Evolutionary conservation across 148 eudicot species (phyloP), one percentile per base, ranked within the genome.

Genomic region (Camellia sinensis): DNA sequence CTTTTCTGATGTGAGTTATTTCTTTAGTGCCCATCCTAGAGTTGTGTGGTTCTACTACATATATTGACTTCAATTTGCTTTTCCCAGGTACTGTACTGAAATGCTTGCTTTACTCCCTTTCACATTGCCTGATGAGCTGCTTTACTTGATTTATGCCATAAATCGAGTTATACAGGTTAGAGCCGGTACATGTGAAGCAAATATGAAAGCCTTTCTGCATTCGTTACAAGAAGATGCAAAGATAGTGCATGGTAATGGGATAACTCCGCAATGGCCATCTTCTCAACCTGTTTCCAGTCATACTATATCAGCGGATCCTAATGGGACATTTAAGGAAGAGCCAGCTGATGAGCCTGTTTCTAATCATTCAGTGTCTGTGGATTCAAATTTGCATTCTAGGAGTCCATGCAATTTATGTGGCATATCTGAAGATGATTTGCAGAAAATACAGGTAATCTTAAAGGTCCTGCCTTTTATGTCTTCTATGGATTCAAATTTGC

Each of bases 161-260:
- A 96, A 96, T 80, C 89, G 99, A 82, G 91, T 96, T 70, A 88
- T 93, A 63, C 99, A 96, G 93, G 97, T 96, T 85, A 91, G 93
- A 81, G 89, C 98, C 75, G 99, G 99, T 71, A 84, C 93, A 41
- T 65, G 93, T 66, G 99, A 96, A 88, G 93, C 95, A 80, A 92
- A 82, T 85, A 74, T 96, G 83, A 96, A 96, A 84, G 89, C 88
- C 77, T 87, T 83, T 80, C 70, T 90, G 82, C 88, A 91, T 75
- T 89, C 85, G 60, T 87, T 89, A 52, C 89, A 89, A 70, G 85
- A 87, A 79, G 82, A 82, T 73, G 74, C 79, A 48, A 87, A 79
- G 76, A 61, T 80, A 76, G 72, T 15, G 60, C 48, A 78, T 80
- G 93, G 81, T 82, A 88, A 89, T 81, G 94, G 91, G 80, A 83